phyloP scores from a whole-genome alignment of 495 filamentous ascomycete genomes.

The Penicillium atrosanguineum region DNA sequence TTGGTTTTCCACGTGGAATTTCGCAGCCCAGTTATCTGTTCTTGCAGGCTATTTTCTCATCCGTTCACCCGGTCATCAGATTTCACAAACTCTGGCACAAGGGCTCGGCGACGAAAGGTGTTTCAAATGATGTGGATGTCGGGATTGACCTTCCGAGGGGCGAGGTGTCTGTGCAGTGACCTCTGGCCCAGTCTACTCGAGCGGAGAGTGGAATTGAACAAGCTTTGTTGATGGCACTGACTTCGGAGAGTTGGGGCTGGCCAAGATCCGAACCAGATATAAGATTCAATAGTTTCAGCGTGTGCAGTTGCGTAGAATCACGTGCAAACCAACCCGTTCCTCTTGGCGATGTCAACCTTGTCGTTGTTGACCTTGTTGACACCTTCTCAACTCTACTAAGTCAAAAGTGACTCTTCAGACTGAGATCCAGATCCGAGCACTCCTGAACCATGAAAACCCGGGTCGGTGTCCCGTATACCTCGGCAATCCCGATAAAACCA shows the following conservation, averaged over 20 bases:
- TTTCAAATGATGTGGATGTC: not conserved
- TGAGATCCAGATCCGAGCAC: too few species aligned
- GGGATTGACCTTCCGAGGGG: not conserved
- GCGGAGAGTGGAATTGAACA: not conserved
- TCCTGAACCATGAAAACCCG: too few species aligned
- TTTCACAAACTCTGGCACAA: not conserved
- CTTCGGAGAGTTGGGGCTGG: not conserved
- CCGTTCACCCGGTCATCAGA: not conserved
- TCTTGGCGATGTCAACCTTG: not conserved
- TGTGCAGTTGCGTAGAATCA: slow-evolving; percentile 3
- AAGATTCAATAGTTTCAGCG: slow-evolving; percentile 15
- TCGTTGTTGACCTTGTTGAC: not conserved
- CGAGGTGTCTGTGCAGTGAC: not conserved
- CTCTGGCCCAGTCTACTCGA: not conserved
- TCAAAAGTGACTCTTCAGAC: too few species aligned
- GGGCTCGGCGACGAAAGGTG: too few species aligned
- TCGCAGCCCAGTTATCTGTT: not conserved
- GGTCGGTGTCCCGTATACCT: not conserved
- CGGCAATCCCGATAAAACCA: not conserved
- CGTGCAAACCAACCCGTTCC: not conserved
- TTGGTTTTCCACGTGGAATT: not conserved
- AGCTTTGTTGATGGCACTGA: not conserved
- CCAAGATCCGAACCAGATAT: not conserved
- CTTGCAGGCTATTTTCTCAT: not conserved
- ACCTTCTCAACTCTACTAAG: too few species aligned